Evolutionary conservation across 225 moss, liverwort and hornwort genomes (phyloP).

Genomic region (Pseudoscleropodium purum): DNA sequence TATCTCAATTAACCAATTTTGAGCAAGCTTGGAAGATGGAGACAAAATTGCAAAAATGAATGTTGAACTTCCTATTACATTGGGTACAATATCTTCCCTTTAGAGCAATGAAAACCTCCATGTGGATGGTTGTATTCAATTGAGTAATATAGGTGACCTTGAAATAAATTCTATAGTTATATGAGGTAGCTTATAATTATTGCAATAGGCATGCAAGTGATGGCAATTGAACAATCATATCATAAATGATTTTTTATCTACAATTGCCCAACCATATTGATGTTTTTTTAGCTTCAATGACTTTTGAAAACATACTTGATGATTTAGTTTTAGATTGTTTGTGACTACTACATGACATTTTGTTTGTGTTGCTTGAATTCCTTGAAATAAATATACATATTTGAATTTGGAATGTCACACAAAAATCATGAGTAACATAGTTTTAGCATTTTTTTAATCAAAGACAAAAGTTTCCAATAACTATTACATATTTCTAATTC

Average conservation of each 20-base stretch:
- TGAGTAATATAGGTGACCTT: neutral
- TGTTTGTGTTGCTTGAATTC: too few species aligned
- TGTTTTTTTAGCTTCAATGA: neutral
- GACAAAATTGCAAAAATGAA: neutral
- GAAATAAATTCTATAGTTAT: neutral
- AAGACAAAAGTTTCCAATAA: too few species aligned
- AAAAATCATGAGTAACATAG: neutral
- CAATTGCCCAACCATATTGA: neutral
- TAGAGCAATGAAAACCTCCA: too few species aligned
- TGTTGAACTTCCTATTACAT: rapidly evolving
- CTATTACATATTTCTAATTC: neutral
- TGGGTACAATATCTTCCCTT: neutral
- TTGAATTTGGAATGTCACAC: neutral
- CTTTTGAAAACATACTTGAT: neutral
- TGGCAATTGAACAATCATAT: neutral
- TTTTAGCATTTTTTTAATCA: too few species aligned
- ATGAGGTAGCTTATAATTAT: neutral
- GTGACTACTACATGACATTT: neutral
- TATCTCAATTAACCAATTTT: neutral
- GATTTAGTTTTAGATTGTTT: neutral
- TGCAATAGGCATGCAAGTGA: neutral
- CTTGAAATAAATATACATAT: too few species aligned
- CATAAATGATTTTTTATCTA: neutral
- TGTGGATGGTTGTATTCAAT: neutral
- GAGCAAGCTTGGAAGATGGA: neutral